These are phyloP conservation scores for Rhinocladiella mackenziei DNA, from an alignment of 2,329 filamentous ascomycete genomes.

Conservation along the genomic window DNA sequence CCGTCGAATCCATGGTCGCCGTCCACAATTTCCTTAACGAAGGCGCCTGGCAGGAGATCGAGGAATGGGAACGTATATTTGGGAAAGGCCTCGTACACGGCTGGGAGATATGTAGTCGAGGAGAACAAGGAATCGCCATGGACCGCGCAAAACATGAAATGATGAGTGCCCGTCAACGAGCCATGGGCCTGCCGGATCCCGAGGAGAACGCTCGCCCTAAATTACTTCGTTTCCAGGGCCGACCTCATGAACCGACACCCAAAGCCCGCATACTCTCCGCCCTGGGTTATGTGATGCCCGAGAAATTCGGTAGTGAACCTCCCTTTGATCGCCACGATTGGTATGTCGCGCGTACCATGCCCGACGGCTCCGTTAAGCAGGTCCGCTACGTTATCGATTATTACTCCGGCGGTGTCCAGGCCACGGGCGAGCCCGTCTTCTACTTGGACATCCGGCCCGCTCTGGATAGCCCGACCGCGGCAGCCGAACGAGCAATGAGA, in stretches of 20 bases:
- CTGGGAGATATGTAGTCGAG: constrained; percentile 68
- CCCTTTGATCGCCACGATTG: constrained; percentile 98
- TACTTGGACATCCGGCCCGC: constrained; percentile 92
- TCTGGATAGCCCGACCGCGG: constrained; percentile 71
- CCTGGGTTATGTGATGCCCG: constrained; percentile 73
- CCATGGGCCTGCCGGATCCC: constrained; percentile 21
- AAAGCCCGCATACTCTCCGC: constrained; percentile 82
- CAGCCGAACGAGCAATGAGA: constrained; percentile 75
- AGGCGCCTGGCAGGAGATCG: constrained; percentile 92
- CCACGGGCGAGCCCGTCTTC: constrained; percentile 87
- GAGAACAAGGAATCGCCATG: constrained; percentile 62
- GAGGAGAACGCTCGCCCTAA: constrained; percentile 56
- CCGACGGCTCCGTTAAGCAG: constrained; percentile 65
- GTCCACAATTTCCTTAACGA: constrained; percentile 99
- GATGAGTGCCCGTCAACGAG: constrained; percentile 39
- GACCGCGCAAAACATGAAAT: constrained; percentile 47
- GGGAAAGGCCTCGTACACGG: constrained; percentile 66
- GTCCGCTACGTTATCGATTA: constrained; percentile 96
- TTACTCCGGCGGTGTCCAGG: constrained; percentile 77
- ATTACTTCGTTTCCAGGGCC: constrained; percentile 80
- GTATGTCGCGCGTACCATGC: constrained; percentile 73
- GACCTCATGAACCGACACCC: constrained; percentile 83
- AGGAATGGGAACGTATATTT: constrained; percentile 89
- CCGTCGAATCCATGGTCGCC: constrained; percentile 93
- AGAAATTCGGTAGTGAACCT: constrained; percentile 73